Percentiles rank a stretch among this genome's conserved stretches.
These are phyloP conservation scores for Lithocarpus polystachyus DNA, from an alignment of 306 rosid genomes.

Conservation along the genomic window DNA sequence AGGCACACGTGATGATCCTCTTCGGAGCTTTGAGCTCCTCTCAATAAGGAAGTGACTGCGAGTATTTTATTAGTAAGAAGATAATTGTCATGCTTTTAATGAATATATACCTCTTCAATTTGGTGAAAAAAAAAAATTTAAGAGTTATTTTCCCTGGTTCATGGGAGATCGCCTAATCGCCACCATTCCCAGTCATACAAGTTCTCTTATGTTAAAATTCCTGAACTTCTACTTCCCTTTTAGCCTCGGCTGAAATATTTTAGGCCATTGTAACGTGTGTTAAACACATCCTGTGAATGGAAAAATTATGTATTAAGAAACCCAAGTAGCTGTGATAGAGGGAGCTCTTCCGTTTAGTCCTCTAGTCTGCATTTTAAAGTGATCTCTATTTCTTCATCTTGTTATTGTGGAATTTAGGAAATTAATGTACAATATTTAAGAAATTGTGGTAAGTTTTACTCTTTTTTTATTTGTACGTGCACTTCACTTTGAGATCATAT, in stretches of 20 bases:
- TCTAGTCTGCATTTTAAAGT: too few species aligned
- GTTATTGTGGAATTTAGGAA: too few species aligned
- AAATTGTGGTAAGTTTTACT: neutral
- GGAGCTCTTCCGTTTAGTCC: too few species aligned
- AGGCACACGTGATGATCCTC: slow-evolving; percentile 76
- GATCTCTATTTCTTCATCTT: too few species aligned
- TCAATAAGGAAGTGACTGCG: slow-evolving; percentile 63
- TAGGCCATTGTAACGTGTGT: slow-evolving; percentile 40
- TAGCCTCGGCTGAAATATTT: slow-evolving; percentile 28
- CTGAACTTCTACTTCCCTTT: slow-evolving; percentile 23
- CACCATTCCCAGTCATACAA: slow-evolving; percentile 19
- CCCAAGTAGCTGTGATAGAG: slow-evolving; percentile 30
- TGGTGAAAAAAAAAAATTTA: slow-evolving; percentile 11
- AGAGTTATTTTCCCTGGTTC: slow-evolving; percentile 29
- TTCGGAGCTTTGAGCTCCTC: slow-evolving; percentile 84
- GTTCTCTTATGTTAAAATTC: slow-evolving; percentile 6
- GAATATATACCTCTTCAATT: slow-evolving; percentile 24
- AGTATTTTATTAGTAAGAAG: neutral
- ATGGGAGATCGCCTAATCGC: slow-evolving; percentile 30
- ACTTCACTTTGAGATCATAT: slow-evolving; percentile 21
- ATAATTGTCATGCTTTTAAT: slow-evolving; percentile 1
- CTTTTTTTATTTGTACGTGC: slow-evolving; percentile 6
- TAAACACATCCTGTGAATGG: slow-evolving; percentile 6
- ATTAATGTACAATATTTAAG: too few species aligned
- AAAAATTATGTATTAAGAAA: slow-evolving; percentile 1